A percentile compares a stretch with the other conserved stretches of the same genome.
phyloP scores from a whole-genome alignment of 257 asterid species.

The Solanum etuberosum region DNA sequence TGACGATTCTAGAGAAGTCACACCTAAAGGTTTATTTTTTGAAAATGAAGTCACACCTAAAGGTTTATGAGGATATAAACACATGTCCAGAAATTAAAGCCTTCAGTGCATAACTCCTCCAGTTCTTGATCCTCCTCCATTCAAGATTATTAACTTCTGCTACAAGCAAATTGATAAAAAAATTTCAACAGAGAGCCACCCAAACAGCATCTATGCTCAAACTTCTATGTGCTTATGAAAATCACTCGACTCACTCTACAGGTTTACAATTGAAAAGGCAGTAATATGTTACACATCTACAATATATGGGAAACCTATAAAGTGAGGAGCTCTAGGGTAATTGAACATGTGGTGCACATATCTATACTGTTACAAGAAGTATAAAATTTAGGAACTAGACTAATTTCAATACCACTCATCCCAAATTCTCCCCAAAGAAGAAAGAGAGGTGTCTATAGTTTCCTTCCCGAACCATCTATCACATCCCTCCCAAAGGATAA shows the following conservation, averaged over 20 bases:
- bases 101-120: neutral
- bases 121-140: neutral
- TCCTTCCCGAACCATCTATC: neutral
- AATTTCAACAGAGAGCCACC: neutral
- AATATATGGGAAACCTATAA: neutral
- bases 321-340: neutral
- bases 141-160: neutral
- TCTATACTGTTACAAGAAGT: neutral
- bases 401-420: neutral
- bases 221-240: neutral
- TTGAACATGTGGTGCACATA: neutral
- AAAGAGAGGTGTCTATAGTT: neutral
- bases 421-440: neutral
- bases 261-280: neutral
- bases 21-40: neutral
- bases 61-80: neutral
- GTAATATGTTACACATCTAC: neutral
- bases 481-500: neutral
- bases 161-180: neutral
- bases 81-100: neutral
- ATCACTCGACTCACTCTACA: neutral
- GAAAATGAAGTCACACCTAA: too few species aligned
- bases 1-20: neutral
- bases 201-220: neutral
- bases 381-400: neutral